Percentiles rank a stretch among this genome's conserved stretches.
phyloP scores from a whole-genome alignment of 2,329 filamentous ascomycete species.

The Ophiostoma sp. region DNA sequence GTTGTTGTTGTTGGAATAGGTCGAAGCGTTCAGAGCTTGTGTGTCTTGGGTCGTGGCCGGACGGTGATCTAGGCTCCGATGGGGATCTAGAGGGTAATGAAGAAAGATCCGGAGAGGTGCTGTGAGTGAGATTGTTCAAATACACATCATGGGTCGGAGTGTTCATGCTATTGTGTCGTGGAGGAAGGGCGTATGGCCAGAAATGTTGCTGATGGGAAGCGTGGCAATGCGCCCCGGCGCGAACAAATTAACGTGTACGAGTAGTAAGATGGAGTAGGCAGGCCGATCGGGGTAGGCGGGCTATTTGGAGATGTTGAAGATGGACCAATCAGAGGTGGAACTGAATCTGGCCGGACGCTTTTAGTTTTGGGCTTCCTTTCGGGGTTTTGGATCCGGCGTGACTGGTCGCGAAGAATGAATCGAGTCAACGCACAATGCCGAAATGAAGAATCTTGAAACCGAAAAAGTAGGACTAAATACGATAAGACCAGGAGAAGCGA shows the following conservation, averaged over 20 bases:
- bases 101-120: slow-evolving; percentile 45
- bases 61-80: slow-evolving; percentile 44
- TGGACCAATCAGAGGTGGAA: slow-evolving; percentile 19
- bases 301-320: slow-evolving; percentile 19
- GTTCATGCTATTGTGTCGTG: slow-evolving; percentile 6
- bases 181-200: neutral
- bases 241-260: slow-evolving; percentile 10
- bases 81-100: slow-evolving; percentile 46
- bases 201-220: neutral
- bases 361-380: slow-evolving; percentile 13
- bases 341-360: neutral
- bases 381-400: slow-evolving; percentile 7
- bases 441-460: neutral
- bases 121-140: slow-evolving; percentile 33
- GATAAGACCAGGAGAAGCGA: neutral
- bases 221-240: slow-evolving; percentile 15
- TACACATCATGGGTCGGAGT: slow-evolving; percentile 30
- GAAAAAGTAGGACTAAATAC: neutral
- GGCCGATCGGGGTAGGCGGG: slow-evolving; percentile 1
- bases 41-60: slow-evolving; percentile 37
- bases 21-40: slow-evolving; percentile 30
- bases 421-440: neutral
- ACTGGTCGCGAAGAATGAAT: neutral
- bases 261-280: slow-evolving; percentile 5
- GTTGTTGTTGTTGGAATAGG: neutral